Conservation (phyloP, 2,329 filamentous ascomycete genomes). For the Leptosphaerulina australis region DNA sequence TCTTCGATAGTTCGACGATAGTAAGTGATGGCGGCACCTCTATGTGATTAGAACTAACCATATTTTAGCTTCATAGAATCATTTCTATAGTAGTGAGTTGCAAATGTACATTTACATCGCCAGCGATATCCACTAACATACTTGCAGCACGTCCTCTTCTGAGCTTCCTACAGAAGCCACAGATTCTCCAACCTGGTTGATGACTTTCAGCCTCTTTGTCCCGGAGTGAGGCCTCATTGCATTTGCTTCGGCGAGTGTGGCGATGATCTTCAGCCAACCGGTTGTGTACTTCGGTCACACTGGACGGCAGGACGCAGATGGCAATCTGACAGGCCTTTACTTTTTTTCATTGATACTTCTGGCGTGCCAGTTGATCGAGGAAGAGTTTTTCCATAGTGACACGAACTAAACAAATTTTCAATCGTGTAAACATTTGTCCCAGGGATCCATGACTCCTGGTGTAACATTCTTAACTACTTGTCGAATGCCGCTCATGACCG, state of each 20-base stretch:
- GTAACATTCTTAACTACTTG: too few relatives aligned
- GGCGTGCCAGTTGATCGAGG: conserved; percentile 42
- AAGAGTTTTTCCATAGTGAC: too few relatives aligned
- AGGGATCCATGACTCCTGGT: too few relatives aligned
- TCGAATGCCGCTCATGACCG: too few relatives aligned
- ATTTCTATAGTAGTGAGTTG: conserved; percentile 99
- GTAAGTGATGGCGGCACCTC: not conserved
- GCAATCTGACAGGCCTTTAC: conserved; percentile 76
- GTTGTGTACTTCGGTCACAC: conserved; percentile 77
- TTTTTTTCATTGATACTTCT: conserved; percentile 47
- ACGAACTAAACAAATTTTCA: too few relatives aligned
- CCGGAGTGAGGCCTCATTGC: conserved; percentile 79
- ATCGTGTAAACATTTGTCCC: too few relatives aligned
- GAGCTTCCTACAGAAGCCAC: conserved; percentile 91
- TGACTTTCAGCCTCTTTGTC: conserved; percentile 82
- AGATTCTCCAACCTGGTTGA: conserved; percentile 90
- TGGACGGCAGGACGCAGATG: conserved; percentile 80
- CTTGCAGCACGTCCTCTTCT: conserved; percentile 89
- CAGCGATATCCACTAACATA: too few relatives aligned
- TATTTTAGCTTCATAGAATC: conserved; percentile 37
- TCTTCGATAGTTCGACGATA: conserved; percentile 12
- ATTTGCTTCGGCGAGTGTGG: conserved; percentile 80
- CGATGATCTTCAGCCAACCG: conserved; percentile 90
- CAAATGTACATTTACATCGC: too few relatives aligned
- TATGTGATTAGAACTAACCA: not conserved